Percentiles rank a stretch among this genome's conserved stretches.
These are phyloP conservation scores for Cryptosporidium viatorum DNA, from an alignment of 169 alveolate species.

Conservation along the genomic window DNA sequence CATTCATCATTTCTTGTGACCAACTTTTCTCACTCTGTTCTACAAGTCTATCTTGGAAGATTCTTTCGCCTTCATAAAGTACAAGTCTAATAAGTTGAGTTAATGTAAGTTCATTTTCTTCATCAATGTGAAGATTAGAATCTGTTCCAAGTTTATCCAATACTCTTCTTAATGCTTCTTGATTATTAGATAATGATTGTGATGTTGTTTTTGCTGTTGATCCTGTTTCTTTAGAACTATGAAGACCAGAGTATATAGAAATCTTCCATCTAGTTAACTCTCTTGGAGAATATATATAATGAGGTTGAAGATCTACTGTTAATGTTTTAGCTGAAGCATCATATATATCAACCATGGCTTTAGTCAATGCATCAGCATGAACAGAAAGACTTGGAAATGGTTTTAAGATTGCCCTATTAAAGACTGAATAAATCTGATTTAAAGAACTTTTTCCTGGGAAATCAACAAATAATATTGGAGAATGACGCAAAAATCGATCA, in stretches of 20 bases:
- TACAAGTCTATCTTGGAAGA: constrained; percentile 96
- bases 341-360: constrained; percentile 97
- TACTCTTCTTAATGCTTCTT: background rate
- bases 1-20: constrained; percentile 92
- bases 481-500: constrained; percentile 94
- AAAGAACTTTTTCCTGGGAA: constrained; percentile 98
- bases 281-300: constrained; percentile 97
- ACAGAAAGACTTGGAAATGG: constrained; percentile 83
- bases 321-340: constrained; percentile 90
- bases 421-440: constrained; percentile 95
- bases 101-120: constrained; percentile 73
- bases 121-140: constrained; percentile 82
- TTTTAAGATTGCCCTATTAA: constrained; percentile 94
- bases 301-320: constrained; percentile 97
- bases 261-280: constrained; percentile 98
- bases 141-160: background rate
- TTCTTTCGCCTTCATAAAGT: constrained; percentile 96
- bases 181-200: background rate
- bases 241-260: constrained; percentile 83
- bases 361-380: constrained; percentile 92
- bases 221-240: background rate
- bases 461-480: constrained; percentile 95
- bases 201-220: background rate
- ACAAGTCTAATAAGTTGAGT: constrained; percentile 89
- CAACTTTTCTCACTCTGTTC: constrained; percentile 92